Base-by-base conservation (phyloP, 192 early-diverging fungal genomes). In the Entomortierella lignicola region DNA sequence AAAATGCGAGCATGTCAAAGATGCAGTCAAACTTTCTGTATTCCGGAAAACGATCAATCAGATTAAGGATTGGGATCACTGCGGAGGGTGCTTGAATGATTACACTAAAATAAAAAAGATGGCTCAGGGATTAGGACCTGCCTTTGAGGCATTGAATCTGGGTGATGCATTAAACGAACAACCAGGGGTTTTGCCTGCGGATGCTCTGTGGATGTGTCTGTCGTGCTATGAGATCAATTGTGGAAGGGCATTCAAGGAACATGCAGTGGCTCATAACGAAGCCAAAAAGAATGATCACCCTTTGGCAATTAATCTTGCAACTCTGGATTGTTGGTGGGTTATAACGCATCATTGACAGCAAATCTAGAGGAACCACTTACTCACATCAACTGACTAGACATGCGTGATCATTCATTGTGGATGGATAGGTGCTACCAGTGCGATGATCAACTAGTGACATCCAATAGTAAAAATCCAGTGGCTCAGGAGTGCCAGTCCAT, bases 391-490 rank as follows among this genome's bases (percentile, higher is more conserved):
- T 54, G 18, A 54, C 15, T 23, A 4, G 25, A 8, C 23, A 26
- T 27, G 52, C 8, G n/a, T n/a, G 18, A 41, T 15, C 30, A 8
- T 1, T 60, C 25, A 12, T 12, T 47, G 1, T 30, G n/a, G 44
- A 23, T 39, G 26, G 0, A 41, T 44, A 82, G 81, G 81, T 82
- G 81, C 26, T 82, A 82, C 41, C 30, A 51, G 21, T 82, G 81
- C 37, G 64, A 82, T 47, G 50, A 71, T 0, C 21, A 25, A 29
- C 15, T 77, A 3, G 60, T 63, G 17, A 68, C 63, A 56, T 67
- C 71, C 51, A 75, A 65, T 53, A 57, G 48, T 29, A 75, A 48
- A 52, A 82, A 82, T 42, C 58, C 71, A 27, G 30, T 61, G 8
- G 44, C 74, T 21, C 37, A 57, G 8, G 54, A 82, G 44, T 70